Base-by-base conservation (phyloP, 768 basidiomycete genomes). In the Leccinum subtestaceum region DNA sequence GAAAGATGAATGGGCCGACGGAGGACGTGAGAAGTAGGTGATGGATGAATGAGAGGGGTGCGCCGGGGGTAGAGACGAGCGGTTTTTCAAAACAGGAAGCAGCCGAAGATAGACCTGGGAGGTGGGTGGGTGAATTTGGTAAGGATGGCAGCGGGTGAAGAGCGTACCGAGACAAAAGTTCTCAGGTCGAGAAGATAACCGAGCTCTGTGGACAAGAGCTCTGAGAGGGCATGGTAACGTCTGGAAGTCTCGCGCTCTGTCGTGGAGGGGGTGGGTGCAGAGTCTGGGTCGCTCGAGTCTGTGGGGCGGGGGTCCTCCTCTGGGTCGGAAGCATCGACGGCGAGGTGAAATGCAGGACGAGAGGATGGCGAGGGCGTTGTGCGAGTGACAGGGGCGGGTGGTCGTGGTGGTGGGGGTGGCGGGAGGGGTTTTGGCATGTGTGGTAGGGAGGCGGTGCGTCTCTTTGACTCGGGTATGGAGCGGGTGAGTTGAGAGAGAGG, bases 141-240 rank as follows among this genome's bases (percentile, higher is more conserved):
- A 21, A 54, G 1, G 53, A 48, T 15, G 10, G 55, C 36, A 51
- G 57, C 52, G 55, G 60, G 60, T 13, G 49, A n/a, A 1, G 32
- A n/a, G 74, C 81, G 60, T 70, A 93, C 93, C 62, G 81, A 80
- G 57, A 93, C 89, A 47, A 98, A 80, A 9, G 82, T 82, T 60
- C 85, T 83, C 66, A 98, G 74, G 73, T 95, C 93, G 53, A 80
- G 70, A 9, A 94, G 80, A 71, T 98, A 98, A 7, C 85, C 84
- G 19, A 84, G 77, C 76, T 98, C 96, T 1, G 94, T 95, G 58
- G 83, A 78, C 25, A 98, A 80, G 43, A 98, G 77, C 74, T 98
- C 96, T 63, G 85, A 79, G 52, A 98, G 81, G 6, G 93, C 89
- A 66, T 97, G 88, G 62, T 82, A 87, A 56, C 77, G 80, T 52